A percentile compares a stretch with the other conserved stretches of the same genome.
Conservation (phyloP, 257 asterid genomes). For the Nicotiana benthamiana region DNA sequence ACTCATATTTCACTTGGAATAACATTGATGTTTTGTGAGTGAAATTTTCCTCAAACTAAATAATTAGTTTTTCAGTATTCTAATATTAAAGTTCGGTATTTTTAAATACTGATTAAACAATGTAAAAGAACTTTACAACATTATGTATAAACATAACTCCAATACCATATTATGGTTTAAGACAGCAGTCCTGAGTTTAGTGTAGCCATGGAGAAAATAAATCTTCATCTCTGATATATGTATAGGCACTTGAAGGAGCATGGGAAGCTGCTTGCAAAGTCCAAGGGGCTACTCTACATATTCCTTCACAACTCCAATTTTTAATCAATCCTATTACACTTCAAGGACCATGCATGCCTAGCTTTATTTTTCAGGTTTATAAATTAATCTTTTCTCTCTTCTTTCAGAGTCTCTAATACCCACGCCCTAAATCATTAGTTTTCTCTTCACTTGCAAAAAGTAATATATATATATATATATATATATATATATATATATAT, state of each 20-base stretch:
- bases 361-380: slow-evolving; percentile 54
- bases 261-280: slow-evolving; percentile 66
- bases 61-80: no score
- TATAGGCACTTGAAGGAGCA: slow-evolving; percentile 59
- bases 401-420: slow-evolving; percentile 19
- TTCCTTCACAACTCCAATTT: slow-evolving; percentile 46
- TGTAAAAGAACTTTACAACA: no score
- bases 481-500: no score
- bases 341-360: slow-evolving; percentile 74
- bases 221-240: not conserved
- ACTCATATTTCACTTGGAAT: no score
- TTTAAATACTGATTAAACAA: no score
- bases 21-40: no score
- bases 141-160: no score
- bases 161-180: not conserved
- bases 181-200: not conserved
- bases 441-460: not conserved
- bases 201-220: not conserved
- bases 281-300: slow-evolving; percentile 37
- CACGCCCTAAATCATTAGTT: not conserved
- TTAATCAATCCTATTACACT: slow-evolving; percentile 61
- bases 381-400: not conserved
- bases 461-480: no score
- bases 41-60: no score
- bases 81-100: no score